A percentile compares a stretch with the other conserved stretches of the same genome.
These are phyloP conservation scores for Rhodosporidiobolus sp. DNA, from an alignment of 768 basidiomycete species.

Conservation along the genomic window DNA sequence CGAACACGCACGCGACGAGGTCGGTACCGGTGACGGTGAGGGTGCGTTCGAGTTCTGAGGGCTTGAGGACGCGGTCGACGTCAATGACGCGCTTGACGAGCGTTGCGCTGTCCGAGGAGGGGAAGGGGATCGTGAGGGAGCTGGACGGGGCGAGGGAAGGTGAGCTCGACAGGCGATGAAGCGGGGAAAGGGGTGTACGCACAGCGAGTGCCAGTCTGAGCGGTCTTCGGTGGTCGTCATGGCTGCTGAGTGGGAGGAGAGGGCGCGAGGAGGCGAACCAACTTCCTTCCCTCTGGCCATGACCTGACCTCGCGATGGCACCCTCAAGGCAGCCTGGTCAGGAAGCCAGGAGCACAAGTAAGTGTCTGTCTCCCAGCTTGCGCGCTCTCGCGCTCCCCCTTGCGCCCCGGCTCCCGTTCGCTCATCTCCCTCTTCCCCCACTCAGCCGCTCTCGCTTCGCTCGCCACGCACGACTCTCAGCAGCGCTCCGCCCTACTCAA, in stretches of 20 bases:
- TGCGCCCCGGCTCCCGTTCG: neutral
- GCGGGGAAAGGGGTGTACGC: neutral
- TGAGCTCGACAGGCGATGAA: neutral
- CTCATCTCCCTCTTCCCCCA: no score
- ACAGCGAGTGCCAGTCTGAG: constrained; percentile 25
- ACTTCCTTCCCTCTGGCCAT: neutral
- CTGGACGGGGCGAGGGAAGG: neutral
- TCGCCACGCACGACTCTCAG: no score
- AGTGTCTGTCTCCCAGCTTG: neutral
- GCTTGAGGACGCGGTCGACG: constrained; percentile 31
- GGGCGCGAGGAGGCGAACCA: neutral
- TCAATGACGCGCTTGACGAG: constrained; percentile 36
- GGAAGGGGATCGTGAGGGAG: constrained; percentile 33
- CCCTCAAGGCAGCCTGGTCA: neutral
- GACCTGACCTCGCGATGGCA: neutral
- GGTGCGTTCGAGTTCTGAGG: constrained; percentile 8
- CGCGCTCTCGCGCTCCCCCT: neutral
- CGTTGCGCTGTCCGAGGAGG: constrained; percentile 6
- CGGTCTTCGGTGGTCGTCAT: neutral
- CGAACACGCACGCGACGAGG: constrained; percentile 21
- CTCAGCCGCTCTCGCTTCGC: no score
- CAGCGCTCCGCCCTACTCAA: no score
- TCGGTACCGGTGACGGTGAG: constrained; percentile 6
- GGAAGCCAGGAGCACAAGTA: neutral
- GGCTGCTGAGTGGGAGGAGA: neutral